Percentiles rank a stretch among this genome's conserved stretches.
These are phyloP conservation scores for Hypholoma fasciculare DNA, from an alignment of 768 basidiomycete genomes.

Conservation along the genomic window DNA sequence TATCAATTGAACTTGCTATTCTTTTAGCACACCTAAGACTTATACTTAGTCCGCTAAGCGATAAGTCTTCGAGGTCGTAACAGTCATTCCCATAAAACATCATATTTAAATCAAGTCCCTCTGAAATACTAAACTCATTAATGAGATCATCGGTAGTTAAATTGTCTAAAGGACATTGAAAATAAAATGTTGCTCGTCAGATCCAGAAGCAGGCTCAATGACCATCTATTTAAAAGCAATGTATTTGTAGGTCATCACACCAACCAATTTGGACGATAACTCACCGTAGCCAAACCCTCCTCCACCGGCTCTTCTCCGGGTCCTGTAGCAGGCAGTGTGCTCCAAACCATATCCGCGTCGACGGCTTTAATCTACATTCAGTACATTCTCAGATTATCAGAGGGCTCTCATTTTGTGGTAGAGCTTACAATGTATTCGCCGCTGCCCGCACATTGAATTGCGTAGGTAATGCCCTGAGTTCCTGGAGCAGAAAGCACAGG, in stretches of 20 bases:
- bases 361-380: conserved; percentile 7
- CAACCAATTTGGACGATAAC: neutral
- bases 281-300: conserved; percentile 6
- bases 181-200: conserved; percentile 8
- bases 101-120: neutral
- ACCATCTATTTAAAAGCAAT: neutral
- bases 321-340: conserved; percentile 6
- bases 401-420: neutral
- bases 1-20: too few relatives aligned
- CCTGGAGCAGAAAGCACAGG: neutral
- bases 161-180: conserved; percentile 2
- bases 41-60: too few relatives aligned
- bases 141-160: neutral
- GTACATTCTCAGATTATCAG: neutral
- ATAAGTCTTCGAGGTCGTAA: too few relatives aligned
- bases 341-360: conserved; percentile 9
- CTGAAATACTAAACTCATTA: neutral
- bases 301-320: neutral
- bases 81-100: neutral
- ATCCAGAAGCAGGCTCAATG: conserved; percentile 5
- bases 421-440: conserved; percentile 3
- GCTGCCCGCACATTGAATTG: conserved; percentile 7
- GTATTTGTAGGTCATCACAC: too few relatives aligned
- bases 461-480: neutral
- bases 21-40: too few relatives aligned